phyloP scores from a whole-genome alignment of 1,284 basidiomycete species.

The Rhodotorula sp. region DNA sequence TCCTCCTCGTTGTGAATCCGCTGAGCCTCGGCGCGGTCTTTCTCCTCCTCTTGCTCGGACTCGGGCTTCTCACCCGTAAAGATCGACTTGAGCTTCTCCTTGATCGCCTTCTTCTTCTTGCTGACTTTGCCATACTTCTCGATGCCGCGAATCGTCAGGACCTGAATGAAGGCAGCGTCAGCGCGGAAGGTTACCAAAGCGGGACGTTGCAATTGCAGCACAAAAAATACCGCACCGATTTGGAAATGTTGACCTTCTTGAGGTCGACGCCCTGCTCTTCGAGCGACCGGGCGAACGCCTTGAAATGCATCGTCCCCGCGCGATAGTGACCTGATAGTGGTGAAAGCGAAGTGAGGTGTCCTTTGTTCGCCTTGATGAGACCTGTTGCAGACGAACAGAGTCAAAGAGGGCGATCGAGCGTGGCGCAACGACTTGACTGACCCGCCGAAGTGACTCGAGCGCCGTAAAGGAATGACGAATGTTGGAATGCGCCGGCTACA shows the following conservation, averaged over 20 bases:
- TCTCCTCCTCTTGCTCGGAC: constrained; percentile 38
- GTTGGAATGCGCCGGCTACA: constrained; percentile 61
- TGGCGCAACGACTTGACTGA: background rate
- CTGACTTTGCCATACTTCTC: constrained; percentile 48
- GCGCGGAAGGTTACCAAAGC: background rate
- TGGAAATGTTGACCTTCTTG: constrained; percentile 29
- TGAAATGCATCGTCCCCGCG: constrained; percentile 59
- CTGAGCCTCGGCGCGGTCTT: constrained; percentile 23
- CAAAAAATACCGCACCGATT: constrained; percentile 17
- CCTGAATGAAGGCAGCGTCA: constrained; percentile 15
- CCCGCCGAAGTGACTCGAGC: constrained; percentile 53
- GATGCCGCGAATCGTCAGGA: constrained; percentile 45
- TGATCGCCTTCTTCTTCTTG: constrained; percentile 46
- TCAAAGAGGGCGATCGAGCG: background rate
- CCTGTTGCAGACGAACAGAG: constrained; percentile 59
- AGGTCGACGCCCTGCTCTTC: constrained; percentile 63
- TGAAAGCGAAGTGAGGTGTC: constrained; percentile 62
- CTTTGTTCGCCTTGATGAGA: constrained; percentile 61
- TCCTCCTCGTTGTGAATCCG: constrained; percentile 37
- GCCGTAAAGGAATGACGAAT: constrained; percentile 64
- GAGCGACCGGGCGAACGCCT: constrained; percentile 61
- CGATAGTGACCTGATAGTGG: constrained; percentile 65
- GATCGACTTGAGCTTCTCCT: constrained; percentile 18
- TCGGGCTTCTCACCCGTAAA: constrained; percentile 11
- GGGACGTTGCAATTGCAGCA: background rate